Evolutionary conservation across 2,329 filamentous ascomycete species (phyloP).

Genomic region (Lomentospora prolificans): DNA sequence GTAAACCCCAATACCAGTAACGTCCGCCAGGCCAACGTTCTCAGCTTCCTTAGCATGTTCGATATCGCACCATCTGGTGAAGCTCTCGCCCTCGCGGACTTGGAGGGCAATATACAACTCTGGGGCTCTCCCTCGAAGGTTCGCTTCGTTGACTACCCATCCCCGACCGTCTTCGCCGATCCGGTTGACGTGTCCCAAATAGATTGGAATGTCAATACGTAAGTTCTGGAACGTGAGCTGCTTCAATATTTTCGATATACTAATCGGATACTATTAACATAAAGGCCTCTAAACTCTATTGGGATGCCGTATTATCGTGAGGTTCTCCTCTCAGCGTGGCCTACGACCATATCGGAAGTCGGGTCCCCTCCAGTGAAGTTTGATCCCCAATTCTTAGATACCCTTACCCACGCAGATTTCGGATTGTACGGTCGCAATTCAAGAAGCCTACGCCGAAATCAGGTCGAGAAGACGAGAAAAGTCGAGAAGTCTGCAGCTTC

Average conservation of each 20-base stretch:
- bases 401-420: slow-evolving; percentile 62
- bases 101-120: slow-evolving; percentile 68
- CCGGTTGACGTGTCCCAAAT: slow-evolving; percentile 47
- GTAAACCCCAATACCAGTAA: slow-evolving; percentile 87
- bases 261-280: slow-evolving; percentile 7
- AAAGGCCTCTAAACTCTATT: slow-evolving; percentile 68
- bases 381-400: slow-evolving; percentile 59
- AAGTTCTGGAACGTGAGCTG: slow-evolving; percentile 22
- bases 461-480: slow-evolving; percentile 67
- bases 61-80: slow-evolving; percentile 85
- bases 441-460: slow-evolving; percentile 64
- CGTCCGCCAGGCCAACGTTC: slow-evolving; percentile 71
- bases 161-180: slow-evolving; percentile 69
- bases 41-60: slow-evolving; percentile 64
- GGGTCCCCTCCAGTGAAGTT: slow-evolving; percentile 71
- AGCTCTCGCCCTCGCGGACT: slow-evolving; percentile 71
- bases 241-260: neutral
- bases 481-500: slow-evolving; percentile 50
- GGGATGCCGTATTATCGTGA: slow-evolving; percentile 95
- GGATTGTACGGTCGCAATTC: slow-evolving; percentile 73
- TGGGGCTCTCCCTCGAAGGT: slow-evolving; percentile 84
- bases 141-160: slow-evolving; percentile 74
- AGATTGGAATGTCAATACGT: slow-evolving; percentile 65
- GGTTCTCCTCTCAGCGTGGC: slow-evolving; percentile 78
- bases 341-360: slow-evolving; percentile 74